These are phyloP conservation scores for Tuber melanosporum DNA, from an alignment of 495 filamentous ascomycete species.

Conservation along the genomic window DNA sequence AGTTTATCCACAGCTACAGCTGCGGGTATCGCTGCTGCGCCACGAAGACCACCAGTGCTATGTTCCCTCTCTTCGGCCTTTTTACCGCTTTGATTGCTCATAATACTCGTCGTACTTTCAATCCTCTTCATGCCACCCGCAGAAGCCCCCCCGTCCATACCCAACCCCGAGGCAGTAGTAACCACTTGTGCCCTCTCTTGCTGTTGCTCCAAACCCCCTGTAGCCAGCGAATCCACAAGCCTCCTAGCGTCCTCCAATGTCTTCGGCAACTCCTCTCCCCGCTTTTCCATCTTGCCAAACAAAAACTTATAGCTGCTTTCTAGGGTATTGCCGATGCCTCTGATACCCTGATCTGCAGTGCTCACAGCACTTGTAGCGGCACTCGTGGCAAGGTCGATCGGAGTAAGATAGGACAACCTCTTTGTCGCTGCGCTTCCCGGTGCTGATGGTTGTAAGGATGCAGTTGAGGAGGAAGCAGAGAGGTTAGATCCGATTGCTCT, in stretches of 20 bases:
- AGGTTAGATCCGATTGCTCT: slow-evolving; percentile 14
- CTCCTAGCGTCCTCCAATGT: slow-evolving; percentile 88
- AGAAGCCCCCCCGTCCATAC: not conserved
- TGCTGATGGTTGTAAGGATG: slow-evolving; percentile 21
- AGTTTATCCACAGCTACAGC: slow-evolving; percentile 35
- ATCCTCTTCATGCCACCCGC: slow-evolving; percentile 16
- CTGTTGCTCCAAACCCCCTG: slow-evolving; percentile 44
- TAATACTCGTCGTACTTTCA: slow-evolving; percentile 22
- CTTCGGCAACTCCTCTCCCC: slow-evolving; percentile 59
- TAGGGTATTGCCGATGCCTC: slow-evolving; percentile 78
- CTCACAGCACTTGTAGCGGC: slow-evolving; percentile 63
- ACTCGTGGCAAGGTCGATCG: slow-evolving; percentile 36
- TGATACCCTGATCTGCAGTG: slow-evolving; percentile 82
- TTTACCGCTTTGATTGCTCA: slow-evolving; percentile 17
- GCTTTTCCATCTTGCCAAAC: slow-evolving; percentile 74
- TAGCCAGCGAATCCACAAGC: slow-evolving; percentile 64
- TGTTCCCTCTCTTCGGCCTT: slow-evolving; percentile 19
- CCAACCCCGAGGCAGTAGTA: slow-evolving; percentile 5
- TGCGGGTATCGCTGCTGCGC: slow-evolving; percentile 27
- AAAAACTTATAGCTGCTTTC: slow-evolving; percentile 91
- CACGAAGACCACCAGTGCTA: slow-evolving; percentile 16
- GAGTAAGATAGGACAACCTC: slow-evolving; percentile 45
- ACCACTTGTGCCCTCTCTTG: not conserved
- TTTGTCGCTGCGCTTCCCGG: slow-evolving; percentile 30
- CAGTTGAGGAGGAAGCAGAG: slow-evolving; percentile 16